Percentiles rank a stretch among this genome's conserved stretches.
Evolutionary conservation across 306 rosid species (phyloP).

Genomic region (Nissolia schottii): DNA sequence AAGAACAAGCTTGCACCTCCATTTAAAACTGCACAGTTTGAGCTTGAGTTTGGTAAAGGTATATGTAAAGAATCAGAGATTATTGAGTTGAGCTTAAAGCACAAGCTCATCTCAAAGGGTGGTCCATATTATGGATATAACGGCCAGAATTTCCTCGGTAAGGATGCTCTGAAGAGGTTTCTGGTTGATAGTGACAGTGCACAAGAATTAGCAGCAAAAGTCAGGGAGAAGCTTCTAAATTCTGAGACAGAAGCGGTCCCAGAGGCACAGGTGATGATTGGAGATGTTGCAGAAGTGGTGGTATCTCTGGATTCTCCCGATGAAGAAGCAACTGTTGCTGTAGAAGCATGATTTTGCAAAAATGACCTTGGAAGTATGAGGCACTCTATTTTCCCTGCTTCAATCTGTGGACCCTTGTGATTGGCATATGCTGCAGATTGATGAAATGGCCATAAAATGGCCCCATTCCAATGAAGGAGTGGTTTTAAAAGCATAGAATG

Average conservation of each 20-base stretch:
- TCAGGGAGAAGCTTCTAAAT: constrained; percentile 63
- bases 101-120: constrained; percentile 49
- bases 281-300: constrained; percentile 33
- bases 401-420: not conserved
- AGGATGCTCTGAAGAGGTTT: constrained; percentile 69
- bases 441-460: constrained; percentile 4
- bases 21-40: constrained; percentile 72
- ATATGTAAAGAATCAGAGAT: constrained; percentile 60
- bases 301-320: constrained; percentile 53
- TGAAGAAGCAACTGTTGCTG: constrained; percentile 50
- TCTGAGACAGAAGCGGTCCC: constrained; percentile 23
- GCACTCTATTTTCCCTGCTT: not conserved
- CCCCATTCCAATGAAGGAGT: not conserved
- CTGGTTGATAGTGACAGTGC: constrained; percentile 24
- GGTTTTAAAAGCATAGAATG: not conserved
- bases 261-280: constrained; percentile 25
- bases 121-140: constrained; percentile 50
- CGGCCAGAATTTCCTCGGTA: constrained; percentile 56
- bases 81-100: constrained; percentile 63
- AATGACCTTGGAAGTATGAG: not conserved
- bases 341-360: constrained; percentile 34
- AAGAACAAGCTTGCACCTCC: constrained; percentile 99
- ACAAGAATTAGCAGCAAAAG: constrained; percentile 47
- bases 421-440: not conserved
- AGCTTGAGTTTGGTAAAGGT: constrained; percentile 91